These are phyloP conservation scores for Botryotinia narcissicola DNA, from an alignment of 2,329 filamentous ascomycete genomes.

Conservation along the genomic window DNA sequence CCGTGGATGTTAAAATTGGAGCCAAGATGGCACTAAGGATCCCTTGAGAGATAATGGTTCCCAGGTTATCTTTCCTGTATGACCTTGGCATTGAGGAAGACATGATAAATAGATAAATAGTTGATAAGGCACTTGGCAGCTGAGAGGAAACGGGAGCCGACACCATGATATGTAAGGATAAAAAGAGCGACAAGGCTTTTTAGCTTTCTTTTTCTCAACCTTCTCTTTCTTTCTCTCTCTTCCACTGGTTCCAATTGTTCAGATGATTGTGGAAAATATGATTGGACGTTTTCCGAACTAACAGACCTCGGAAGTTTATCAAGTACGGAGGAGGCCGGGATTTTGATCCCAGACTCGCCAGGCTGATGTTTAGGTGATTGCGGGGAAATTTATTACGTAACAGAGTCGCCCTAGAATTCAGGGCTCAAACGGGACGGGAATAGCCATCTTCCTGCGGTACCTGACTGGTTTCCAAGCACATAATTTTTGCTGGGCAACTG, in stretches of 20 bases:
- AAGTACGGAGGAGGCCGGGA: neutral
- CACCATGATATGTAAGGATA: neutral
- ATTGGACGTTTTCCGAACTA: neutral
- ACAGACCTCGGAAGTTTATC: no score
- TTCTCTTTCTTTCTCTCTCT: neutral
- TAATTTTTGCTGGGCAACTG: neutral
- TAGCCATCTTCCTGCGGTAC: neutral
- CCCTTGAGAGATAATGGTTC: neutral
- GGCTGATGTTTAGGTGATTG: neutral
- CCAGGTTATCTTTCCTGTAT: neutral
- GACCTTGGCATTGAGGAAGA: neutral
- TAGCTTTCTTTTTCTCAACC: neutral
- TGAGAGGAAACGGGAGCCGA: neutral
- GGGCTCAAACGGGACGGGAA: neutral
- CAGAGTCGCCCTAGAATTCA: neutral
- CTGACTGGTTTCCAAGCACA: neutral
- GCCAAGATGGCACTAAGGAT: neutral
- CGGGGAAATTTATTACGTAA: neutral
- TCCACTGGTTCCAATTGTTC: neutral
- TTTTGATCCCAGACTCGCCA: neutral
- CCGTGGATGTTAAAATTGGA: neutral
- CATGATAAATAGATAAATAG: neutral
- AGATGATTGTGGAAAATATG: neutral
- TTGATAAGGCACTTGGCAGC: slow-evolving; percentile 3
- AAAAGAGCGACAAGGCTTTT: neutral